A percentile compares a stretch with the other conserved stretches of the same genome.
Evolutionary conservation across 2,329 filamentous ascomycete genomes (phyloP).

Genomic region (Alternaria novae-zelandiae): DNA sequence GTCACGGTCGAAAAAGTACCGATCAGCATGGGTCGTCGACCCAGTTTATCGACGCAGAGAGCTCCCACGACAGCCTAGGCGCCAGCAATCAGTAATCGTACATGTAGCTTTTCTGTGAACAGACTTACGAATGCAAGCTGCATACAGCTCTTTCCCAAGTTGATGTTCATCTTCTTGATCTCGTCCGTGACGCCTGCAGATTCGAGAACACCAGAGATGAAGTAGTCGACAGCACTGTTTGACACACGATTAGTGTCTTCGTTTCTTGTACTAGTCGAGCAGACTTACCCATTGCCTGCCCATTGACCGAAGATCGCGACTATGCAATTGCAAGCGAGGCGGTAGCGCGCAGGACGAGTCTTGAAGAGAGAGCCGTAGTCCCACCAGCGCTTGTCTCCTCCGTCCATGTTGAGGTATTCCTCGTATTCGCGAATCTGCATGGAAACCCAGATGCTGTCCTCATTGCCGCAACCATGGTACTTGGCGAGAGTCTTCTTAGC

Average conservation of each 20-base stretch:
- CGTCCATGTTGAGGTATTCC: conserved; percentile 62
- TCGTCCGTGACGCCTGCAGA: conserved; percentile 44
- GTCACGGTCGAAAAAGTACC: conserved; percentile 24
- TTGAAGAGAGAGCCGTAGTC: conserved; percentile 61
- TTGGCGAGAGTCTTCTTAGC: conserved; percentile 62
- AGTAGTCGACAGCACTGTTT: conserved; percentile 34
- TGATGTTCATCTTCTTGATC: conserved; percentile 45
- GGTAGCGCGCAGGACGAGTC: conserved; percentile 55
- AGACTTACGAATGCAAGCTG: conserved; percentile 38
- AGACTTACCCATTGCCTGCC: conserved; percentile 45
- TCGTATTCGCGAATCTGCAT: conserved; percentile 45
- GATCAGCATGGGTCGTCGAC: conserved; percentile 44
- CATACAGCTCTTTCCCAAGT: conserved; percentile 43
- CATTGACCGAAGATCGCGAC: conserved; percentile 60
- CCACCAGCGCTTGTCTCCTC: conserved; percentile 65
- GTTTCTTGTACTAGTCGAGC: neutral
- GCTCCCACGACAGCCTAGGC: conserved; percentile 42
- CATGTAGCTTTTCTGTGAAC: too few relatives aligned
- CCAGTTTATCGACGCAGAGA: conserved; percentile 41
- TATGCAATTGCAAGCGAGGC: conserved; percentile 57
- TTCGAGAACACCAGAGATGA: conserved; percentile 44
- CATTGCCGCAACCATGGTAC: conserved; percentile 59
- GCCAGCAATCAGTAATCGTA: neutral
- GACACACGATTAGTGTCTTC: neutral
- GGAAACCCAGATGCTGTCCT: conserved; percentile 32